phyloP scores from a whole-genome alignment of 441 rosid genomes.

The Biscutella laevigata region DNA sequence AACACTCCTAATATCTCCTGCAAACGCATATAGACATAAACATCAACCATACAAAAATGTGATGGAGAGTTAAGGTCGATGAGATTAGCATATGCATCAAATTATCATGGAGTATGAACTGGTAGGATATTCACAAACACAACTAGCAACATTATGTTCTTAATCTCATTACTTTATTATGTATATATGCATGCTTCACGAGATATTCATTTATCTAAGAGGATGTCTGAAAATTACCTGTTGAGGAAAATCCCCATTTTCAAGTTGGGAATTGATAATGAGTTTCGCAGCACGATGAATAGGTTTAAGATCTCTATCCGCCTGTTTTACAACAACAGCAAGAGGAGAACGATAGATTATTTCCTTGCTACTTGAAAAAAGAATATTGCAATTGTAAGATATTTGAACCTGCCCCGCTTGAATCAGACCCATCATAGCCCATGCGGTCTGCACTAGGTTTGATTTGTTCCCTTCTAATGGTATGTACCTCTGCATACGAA shows the following conservation, averaged over 20 bases:
- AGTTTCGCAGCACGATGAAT: slow-evolving; percentile 30
- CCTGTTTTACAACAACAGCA: not conserved
- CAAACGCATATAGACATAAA: not conserved
- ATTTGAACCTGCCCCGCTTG: slow-evolving; percentile 20
- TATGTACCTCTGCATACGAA: slow-evolving; percentile 20
- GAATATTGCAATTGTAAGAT: not conserved
- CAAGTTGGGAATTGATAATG: slow-evolving; percentile 24
- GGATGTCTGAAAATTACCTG: slow-evolving; percentile 18
- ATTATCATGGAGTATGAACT: too few relatives aligned
- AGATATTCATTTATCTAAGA: not conserved
- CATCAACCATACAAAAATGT: not conserved
- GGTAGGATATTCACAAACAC: too few relatives aligned
- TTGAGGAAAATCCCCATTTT: slow-evolving; percentile 31
- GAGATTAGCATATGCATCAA: not conserved
- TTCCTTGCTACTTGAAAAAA: not conserved
- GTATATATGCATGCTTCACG: not conserved
- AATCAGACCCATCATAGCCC: slow-evolving; percentile 28
- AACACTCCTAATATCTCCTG: slow-evolving; percentile 28
- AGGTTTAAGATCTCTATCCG: slow-evolving; percentile 26
- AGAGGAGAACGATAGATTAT: not conserved
- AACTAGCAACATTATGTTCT: not conserved
- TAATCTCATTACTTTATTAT: not conserved
- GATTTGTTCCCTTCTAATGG: slow-evolving; percentile 21
- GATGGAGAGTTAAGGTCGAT: not conserved
- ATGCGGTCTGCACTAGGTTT: slow-evolving; percentile 27